Evolutionary conservation across 345 rosid genomes (phyloP), one percentile per base, ranked within the genome.

Genomic region (Ricinus communis): DNA sequence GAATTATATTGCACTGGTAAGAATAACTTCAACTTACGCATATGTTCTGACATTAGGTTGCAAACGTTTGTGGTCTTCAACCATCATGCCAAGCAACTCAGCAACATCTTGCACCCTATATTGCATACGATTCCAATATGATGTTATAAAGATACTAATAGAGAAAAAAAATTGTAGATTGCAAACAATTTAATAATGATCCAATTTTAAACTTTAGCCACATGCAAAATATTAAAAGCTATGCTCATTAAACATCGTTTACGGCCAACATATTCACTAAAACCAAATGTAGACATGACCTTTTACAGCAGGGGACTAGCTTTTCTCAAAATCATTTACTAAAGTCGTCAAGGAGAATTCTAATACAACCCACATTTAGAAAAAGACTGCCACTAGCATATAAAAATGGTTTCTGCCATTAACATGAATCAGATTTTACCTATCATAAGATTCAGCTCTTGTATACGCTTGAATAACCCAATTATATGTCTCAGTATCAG

Each of bases 401-500:
- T 22, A 58, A 41, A 16, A 36, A 47, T 38, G 27, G 46, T 38
- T 24, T 59, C 19, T 16, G 10, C 21, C n/a, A 16, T 24, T 21
- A 1, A 69, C 51, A 33, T 49, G 45, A 13, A 25, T 62, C 36
- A 74, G 36, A 75, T 70, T 79, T 76, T 81, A 94, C 98, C 98
- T 90, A 76, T 94, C 95, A 68, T 91, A 91, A 58, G 97, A 91
- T 75, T 94, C 97, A 64, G 97, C 97, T 82, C 96, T 87, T 21
- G 98, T 94, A 71, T 90, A 94, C 61, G 98, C 97, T 86, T 91
- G 96, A 81, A 94, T 87, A 69, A 94, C 96, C 96, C 96, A 94
- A 72, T 94, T 94, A 81, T 94, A 94, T 24, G 97, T 85, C 82
- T 94, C 97, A 0, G 98, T 87, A 75, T 94, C 82, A 31, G 98